Evolutionary conservation across 352 stramenopile genomes (phyloP), one percentile per base, ranked within the genome.

Genomic region (Elongisporangium undulatum): DNA sequence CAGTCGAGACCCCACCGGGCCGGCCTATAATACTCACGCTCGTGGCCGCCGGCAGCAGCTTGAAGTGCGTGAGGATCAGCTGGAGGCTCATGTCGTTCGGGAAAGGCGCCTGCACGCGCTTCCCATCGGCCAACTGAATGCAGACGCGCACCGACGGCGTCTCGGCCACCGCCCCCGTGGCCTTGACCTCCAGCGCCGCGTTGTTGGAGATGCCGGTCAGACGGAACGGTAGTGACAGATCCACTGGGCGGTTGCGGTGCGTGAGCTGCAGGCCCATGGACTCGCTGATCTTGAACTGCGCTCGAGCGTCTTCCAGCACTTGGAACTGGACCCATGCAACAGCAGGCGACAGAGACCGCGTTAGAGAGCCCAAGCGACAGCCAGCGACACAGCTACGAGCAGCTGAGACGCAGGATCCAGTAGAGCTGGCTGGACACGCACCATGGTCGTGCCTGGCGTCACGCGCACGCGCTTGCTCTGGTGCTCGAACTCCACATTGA

Each of bases 131-230:
- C 56, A 91, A 59, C 55, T 96, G 87, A 19, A 96, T 71, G 53
- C 80, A 89, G n/a, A 96, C 83, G 50, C 86, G 85, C 63, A 94
- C 81, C 62, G 82, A 70, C 58, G 87, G 71, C 23, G 68, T 71
- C 41, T 75, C 65, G 4, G 62, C 55, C 0, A 54, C 53, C 0
- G 48, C 49, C 4, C 62, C 64, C 21, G 70, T 66, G 41, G 69
- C 72, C n/a, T 67, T 68, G 34, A 96, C 51, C 64, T 96, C 82
- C 20, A 96, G 55, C 13, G 66, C 63, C 16, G 87, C 85, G 54
- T 95, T 95, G 62, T 92, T 92, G 38, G 87, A 92, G 21, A 96
- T 77, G 26, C 87, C 87, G 15, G 87, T 93, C 23, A 96, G 72
- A 4, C 85, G 82, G 56, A 96, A 96, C 34, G 87, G 85, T 50